Base-by-base conservation (phyloP, 148 eudicot species). In the Rhododendron molle region DNA sequence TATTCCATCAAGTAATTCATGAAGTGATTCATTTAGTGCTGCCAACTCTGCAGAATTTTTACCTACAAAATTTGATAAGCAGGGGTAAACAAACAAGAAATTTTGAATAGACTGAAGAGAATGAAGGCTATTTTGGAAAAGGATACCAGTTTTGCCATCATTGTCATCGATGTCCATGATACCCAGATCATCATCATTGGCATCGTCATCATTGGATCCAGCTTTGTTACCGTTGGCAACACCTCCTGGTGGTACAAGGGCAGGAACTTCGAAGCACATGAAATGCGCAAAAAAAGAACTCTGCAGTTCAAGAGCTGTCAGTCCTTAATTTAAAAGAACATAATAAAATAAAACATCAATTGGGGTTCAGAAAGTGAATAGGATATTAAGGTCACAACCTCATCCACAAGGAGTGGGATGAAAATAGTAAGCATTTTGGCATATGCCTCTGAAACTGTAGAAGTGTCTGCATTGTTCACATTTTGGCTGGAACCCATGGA, bases 211-310 rank as follows among this genome's bases (percentile, higher is more conserved):
- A 89, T 89, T 76, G 12, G 88, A 84, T 30, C 90, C 88, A 86
- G 89, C 86, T 89, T 89, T 92, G 78, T 87, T 92, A 72, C 89
- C 92, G 81, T 87, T 90, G 50, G 90, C 90, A 89, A 85, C 81
- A 86, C 91, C 88, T 84, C 99, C 95, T 65, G 94, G 89, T 80
- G 95, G 95, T 83, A 91, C 97, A 86, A 93, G 95, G 82, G 96
- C 90, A 87, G 97, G 97, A 87, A 96, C 98, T 89, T 95, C 99
- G 90, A 96, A 96, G 94, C 99, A 95, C 99, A 95, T 95, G 81
- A 96, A 95, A 89, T 95, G 93, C 26, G 99, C 97, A 87, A 96
- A 95, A 87, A 96, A 96, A 52, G 98, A 94, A 91, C 99, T 95
- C 99, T 96, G 95, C 86, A 89, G 62, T 89, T 87, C 83, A 72